Percentiles rank a stretch among this genome's conserved stretches.
Evolutionary conservation across 2,329 filamentous ascomycete species (phyloP).

Genomic region (Colletotrichum sp.): DNA sequence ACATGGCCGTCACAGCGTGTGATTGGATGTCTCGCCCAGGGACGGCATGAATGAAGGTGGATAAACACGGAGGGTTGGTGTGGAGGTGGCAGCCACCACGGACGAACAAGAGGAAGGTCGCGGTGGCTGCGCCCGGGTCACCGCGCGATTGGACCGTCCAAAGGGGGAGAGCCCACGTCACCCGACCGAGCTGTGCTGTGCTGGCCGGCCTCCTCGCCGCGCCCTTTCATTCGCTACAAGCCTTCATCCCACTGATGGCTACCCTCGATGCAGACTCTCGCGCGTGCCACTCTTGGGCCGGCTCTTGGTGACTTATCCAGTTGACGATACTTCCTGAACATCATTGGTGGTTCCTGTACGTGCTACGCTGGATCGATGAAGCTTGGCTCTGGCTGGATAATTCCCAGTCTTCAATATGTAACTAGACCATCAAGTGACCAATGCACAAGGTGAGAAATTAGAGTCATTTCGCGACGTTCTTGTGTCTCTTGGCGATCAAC

Average conservation of each 20-base stretch:
- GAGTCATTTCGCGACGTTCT: neutral
- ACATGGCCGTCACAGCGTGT: neutral
- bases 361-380: neutral
- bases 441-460: neutral
- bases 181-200: constrained; percentile 3
- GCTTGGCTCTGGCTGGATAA: neutral
- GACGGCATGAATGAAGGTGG: neutral
- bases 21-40: constrained; percentile 11
- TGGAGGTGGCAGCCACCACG: neutral
- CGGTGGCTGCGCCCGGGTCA: neutral
- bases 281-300: neutral
- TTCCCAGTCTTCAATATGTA: neutral
- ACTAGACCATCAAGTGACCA: neutral
- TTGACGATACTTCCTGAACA: neutral
- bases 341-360: neutral
- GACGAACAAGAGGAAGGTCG: neutral
- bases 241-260: neutral
- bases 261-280: neutral
- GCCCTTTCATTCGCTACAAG: neutral
- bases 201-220: neutral
- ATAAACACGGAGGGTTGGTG: neutral
- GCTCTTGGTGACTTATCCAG: neutral
- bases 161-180: constrained; percentile 1
- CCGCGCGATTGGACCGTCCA: neutral
- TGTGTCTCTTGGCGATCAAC: neutral